phyloP scores from a whole-genome alignment of 306 rosid species.

The Trifolium repens region DNA sequence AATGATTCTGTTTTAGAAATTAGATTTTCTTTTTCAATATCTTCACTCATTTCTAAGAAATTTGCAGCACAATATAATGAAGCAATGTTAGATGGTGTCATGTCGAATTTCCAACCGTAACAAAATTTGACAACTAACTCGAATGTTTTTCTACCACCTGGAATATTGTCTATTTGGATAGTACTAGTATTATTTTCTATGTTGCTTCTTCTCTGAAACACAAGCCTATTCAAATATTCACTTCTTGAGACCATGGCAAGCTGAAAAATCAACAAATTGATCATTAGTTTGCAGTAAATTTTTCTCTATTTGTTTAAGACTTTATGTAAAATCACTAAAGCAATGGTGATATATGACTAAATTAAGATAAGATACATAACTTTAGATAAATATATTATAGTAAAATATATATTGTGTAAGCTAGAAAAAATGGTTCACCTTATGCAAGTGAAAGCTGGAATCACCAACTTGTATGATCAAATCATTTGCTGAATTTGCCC shows the following conservation, averaged over 20 bases:
- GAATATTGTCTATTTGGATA: conserved; percentile 64
- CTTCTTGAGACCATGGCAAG: conserved; percentile 81
- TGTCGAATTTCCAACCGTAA: conserved; percentile 77
- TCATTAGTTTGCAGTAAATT: neutral
- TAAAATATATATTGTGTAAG: neutral
- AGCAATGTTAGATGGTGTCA: conserved; percentile 60
- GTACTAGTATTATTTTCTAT: conserved; percentile 1
- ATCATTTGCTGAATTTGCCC: conserved; percentile 51
- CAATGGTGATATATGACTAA: conserved; percentile 5
- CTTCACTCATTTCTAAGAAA: conserved; percentile 84
- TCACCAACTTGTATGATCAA: conserved; percentile 71
- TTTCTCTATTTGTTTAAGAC: too few species aligned
- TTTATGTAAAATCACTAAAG: neutral
- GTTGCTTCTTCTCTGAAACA: conserved; percentile 55
- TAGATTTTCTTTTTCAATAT: conserved; percentile 69
- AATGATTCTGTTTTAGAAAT: conserved; percentile 69
- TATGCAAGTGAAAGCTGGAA: conserved; percentile 77
- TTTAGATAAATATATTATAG: neutral
- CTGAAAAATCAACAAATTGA: conserved; percentile 47
- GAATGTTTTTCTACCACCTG: conserved; percentile 68
- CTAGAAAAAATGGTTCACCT: conserved; percentile 49
- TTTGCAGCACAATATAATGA: conserved; percentile 71
- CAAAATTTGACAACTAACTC: conserved; percentile 74
- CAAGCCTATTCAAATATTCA: conserved; percentile 71
- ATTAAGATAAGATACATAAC: neutral